A percentile compares a stretch with the other conserved stretches of the same genome.
Conservation (phyloP, 169 alveolate species). For the Plasmodium coatneyi region DNA sequence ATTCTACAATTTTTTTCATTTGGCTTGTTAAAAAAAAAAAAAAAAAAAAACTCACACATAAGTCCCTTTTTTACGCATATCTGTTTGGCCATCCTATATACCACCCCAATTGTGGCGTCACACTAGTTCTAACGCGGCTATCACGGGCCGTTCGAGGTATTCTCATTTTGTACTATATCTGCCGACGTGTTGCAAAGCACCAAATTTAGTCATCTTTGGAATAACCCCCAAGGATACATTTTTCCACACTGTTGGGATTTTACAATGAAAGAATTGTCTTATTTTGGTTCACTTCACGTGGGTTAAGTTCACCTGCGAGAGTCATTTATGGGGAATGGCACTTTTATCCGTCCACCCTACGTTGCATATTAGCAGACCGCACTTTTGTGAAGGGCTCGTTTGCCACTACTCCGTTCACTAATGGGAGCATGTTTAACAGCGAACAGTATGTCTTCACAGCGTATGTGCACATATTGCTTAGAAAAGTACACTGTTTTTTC, state of each 20-base stretch:
- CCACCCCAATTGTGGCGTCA: not conserved
- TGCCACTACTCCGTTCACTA: not conserved
- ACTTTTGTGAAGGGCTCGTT: not conserved
- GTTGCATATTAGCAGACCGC: not conserved
- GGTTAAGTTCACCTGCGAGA: not conserved
- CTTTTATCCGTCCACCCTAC: not conserved
- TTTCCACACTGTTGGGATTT: not conserved
- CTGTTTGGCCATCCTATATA: not conserved
- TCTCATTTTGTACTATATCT: not conserved
- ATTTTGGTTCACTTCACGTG: not conserved
- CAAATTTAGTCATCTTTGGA: not conserved
- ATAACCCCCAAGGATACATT: not conserved
- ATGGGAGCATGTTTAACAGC: not conserved
- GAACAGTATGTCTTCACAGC: not conserved
- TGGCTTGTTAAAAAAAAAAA: not conserved
- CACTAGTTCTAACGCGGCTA: not conserved
- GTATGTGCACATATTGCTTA: not conserved
- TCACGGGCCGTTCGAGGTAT: not conserved
- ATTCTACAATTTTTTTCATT: not conserved
- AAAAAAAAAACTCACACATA: constrained; percentile 20
- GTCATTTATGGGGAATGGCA: not conserved
- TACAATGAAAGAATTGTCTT: not conserved
- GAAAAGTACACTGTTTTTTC: not conserved
- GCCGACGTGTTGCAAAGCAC: not conserved
- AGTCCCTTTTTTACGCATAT: not conserved